Evolutionary conservation across 164 flowering plant genomes (phyloP).

Genomic region (Chimonanthus salicifolius): DNA sequence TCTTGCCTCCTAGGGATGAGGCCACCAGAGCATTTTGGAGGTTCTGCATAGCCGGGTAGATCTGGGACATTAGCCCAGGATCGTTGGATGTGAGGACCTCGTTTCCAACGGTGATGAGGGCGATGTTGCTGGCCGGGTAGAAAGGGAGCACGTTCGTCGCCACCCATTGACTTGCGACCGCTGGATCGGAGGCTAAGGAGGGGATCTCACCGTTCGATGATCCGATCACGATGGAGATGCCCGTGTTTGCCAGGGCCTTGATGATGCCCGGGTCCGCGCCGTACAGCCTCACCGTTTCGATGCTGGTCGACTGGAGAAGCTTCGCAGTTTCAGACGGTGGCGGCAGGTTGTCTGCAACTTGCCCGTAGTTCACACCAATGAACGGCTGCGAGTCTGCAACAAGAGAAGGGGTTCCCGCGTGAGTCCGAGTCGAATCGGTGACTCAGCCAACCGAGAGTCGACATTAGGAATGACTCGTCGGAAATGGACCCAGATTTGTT

Average conservation of each 20-base stretch:
- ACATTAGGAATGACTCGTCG: not conserved
- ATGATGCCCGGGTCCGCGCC: constrained; percentile 78
- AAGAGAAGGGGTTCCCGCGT: not conserved
- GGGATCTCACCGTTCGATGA: constrained; percentile 72
- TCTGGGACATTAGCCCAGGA: constrained; percentile 30
- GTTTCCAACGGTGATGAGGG: constrained; percentile 73
- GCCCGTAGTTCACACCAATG: constrained; percentile 82
- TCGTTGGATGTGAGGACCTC: constrained; percentile 60
- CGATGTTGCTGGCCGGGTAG: constrained; percentile 74
- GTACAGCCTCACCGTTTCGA: constrained; percentile 67
- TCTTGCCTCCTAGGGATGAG: constrained; percentile 53
- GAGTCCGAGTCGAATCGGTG: not conserved
- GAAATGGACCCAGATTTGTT: not conserved
- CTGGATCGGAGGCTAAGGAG: constrained; percentile 61
- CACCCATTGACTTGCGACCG: constrained; percentile 66
- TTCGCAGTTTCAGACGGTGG: constrained; percentile 60
- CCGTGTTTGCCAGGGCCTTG: constrained; percentile 67
- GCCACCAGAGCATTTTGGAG: constrained; percentile 57
- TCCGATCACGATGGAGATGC: constrained; percentile 66
- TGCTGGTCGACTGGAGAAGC: constrained; percentile 61
- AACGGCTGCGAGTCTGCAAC: constrained; percentile 58
- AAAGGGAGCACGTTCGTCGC: constrained; percentile 55
- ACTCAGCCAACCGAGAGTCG: not conserved
- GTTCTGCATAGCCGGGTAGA: constrained; percentile 80
- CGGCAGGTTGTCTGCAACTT: constrained; percentile 87